A percentile compares a stretch with the other conserved stretches of the same genome.
phyloP scores from a whole-genome alignment of 495 filamentous ascomycete species.

The Sordaria brevicollis region DNA sequence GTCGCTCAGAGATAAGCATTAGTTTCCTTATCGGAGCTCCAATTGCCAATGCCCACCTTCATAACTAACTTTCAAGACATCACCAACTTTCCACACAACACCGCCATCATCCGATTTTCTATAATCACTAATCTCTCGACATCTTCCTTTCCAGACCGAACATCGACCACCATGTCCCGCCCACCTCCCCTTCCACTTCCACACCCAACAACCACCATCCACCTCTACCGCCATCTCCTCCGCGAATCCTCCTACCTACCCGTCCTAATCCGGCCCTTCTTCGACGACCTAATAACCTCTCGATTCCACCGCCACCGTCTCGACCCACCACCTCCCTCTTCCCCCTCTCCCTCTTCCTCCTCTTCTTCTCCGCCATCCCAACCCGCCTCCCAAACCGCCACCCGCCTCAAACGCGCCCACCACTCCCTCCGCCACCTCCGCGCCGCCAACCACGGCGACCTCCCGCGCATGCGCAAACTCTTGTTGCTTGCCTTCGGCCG shows the following conservation, averaged over 20 bases:
- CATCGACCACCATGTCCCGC: constrained; percentile 12
- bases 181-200: constrained; percentile 10
- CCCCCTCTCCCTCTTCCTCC: rapidly evolving
- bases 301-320: constrained; percentile 39
- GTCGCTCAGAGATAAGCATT: background rate
- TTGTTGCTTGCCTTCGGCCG: constrained; percentile 65
- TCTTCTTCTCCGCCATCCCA: no score
- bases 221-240: constrained; percentile 67
- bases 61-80: background rate
- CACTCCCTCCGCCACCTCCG: constrained; percentile 28
- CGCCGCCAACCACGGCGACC: constrained; percentile 47
- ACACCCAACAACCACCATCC: constrained; percentile 36
- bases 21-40: background rate
- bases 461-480: constrained; percentile 50
- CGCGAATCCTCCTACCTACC: constrained; percentile 82
- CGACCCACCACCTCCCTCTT: background rate
- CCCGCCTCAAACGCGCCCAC: constrained; percentile 19
- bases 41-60: background rate
- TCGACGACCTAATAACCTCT: constrained; percentile 44
- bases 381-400: constrained; percentile 1
- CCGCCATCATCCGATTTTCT: background rate
- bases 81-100: background rate
- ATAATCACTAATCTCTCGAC: background rate
- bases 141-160: background rate
- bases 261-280: constrained; percentile 47